phyloP scores from a whole-genome alignment of 805 yeast genomes.

The Kazachstania psychrophila region DNA sequence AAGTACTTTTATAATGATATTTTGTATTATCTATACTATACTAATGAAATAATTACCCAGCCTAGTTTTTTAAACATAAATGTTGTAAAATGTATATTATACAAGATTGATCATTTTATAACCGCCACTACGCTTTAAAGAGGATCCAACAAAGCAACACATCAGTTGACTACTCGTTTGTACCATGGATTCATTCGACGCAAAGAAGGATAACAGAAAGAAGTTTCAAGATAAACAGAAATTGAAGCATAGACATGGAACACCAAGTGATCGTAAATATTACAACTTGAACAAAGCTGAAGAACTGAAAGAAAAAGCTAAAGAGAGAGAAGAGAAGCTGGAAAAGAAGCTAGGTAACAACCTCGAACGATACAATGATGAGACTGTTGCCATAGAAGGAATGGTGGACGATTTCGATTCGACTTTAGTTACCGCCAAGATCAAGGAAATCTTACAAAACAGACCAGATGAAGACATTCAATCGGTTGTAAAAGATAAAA shows the following conservation, averaged over 20 bases:
- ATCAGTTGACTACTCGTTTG: no score
- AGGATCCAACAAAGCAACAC: no score
- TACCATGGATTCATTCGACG: constrained; percentile 24
- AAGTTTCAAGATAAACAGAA: constrained; percentile 35
- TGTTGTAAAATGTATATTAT: no score
- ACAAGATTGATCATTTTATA: no score
- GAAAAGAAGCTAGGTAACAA: constrained; percentile 16
- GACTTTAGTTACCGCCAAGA: constrained; percentile 6
- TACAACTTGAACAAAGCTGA: constrained; percentile 17
- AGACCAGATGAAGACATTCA: constrained; percentile 3
- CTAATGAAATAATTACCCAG: no score
- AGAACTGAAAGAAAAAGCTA: constrained; percentile 15
- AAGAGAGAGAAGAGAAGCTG: constrained; percentile 11
- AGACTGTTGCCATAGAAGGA: constrained; percentile 8
- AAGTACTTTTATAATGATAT: no score
- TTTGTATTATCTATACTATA: no score
- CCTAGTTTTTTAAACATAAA: no score
- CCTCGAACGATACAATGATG: constrained; percentile 19
- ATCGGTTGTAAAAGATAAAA: not conserved
- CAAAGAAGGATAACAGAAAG: constrained; percentile 35
- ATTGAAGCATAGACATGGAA: constrained; percentile 32
- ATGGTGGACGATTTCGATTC: constrained; percentile 5
- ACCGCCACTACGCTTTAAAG: no score
- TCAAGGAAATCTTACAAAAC: constrained; percentile 8
- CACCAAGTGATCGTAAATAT: constrained; percentile 32